Percentiles rank a stretch among this genome's conserved stretches.
Conservation (phyloP, 768 basidiomycete species). For the Boletus subcaerulescens region DNA sequence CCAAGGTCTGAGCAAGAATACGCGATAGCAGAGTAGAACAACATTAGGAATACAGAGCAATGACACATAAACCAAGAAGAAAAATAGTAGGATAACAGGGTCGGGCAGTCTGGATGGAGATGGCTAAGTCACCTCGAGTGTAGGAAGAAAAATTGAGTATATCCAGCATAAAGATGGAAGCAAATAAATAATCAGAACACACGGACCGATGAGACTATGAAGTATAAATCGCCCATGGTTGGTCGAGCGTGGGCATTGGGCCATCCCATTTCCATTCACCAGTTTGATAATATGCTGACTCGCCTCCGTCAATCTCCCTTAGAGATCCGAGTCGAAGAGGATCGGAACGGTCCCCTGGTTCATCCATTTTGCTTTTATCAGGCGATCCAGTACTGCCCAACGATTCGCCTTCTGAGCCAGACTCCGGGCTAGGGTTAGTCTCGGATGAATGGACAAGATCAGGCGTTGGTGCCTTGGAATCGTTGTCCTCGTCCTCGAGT, state of each 20-base stretch:
- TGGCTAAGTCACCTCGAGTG: constrained; percentile 31
- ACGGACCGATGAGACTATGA: constrained; percentile 30
- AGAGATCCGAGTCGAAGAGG: constrained; percentile 56
- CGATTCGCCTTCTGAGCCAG: constrained; percentile 59
- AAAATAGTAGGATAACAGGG: constrained; percentile 37
- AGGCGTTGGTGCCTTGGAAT: constrained; percentile 70
- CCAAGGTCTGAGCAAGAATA: constrained; percentile 37
- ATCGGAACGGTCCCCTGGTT: constrained; percentile 42
- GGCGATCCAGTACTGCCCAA: constrained; percentile 43
- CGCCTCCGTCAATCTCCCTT: constrained; percentile 75
- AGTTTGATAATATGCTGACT: constrained; percentile 59
- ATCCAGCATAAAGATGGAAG: constrained; percentile 43
- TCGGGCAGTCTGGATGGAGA: constrained; percentile 26
- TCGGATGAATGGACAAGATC: constrained; percentile 70
- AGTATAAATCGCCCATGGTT: constrained; percentile 69
- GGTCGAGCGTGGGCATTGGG: constrained; percentile 60
- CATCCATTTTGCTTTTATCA: constrained; percentile 54
- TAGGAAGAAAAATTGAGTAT: constrained; percentile 27
- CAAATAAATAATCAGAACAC: constrained; percentile 39
- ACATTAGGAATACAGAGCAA: constrained; percentile 56
- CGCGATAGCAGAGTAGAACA: constrained; percentile 59
- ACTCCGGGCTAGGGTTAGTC: constrained; percentile 75
- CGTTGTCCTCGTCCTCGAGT: constrained; percentile 54
- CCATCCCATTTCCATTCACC: constrained; percentile 72
- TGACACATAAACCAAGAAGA: constrained; percentile 42